phyloP scores from a whole-genome alignment of 2,329 filamentous ascomycete species.

The Acrodontium crateriforme region DNA sequence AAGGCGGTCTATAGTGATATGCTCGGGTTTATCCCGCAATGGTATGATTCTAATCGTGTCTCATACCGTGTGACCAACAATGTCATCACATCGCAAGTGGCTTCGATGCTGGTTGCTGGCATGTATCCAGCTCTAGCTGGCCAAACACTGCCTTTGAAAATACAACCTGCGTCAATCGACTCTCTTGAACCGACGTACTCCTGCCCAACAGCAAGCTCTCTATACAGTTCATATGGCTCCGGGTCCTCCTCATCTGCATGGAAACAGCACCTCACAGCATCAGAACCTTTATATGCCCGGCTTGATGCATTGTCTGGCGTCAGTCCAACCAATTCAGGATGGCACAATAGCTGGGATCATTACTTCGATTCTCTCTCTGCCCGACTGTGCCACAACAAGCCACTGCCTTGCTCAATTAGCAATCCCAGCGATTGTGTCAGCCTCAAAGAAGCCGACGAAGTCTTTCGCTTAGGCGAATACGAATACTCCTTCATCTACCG shows the following conservation, averaged over 20 bases:
- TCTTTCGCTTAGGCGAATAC: constrained; percentile 66
- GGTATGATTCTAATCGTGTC: constrained; percentile 33
- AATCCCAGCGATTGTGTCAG: constrained; percentile 45
- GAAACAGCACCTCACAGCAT: constrained; percentile 48
- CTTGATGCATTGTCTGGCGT: constrained; percentile 61
- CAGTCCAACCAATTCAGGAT: constrained; percentile 39
- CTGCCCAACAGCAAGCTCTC: constrained; percentile 40
- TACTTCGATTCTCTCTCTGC: constrained; percentile 78
- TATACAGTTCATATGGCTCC: constrained; percentile 33
- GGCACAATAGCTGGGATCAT: constrained; percentile 62
- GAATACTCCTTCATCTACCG: constrained; percentile 72
- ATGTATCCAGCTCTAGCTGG: constrained; percentile 41
- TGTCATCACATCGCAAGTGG: constrained; percentile 68
- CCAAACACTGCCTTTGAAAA: constrained; percentile 24
- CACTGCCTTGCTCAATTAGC: constrained; percentile 52
- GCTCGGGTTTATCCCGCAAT: constrained; percentile 50
- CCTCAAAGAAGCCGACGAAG: constrained; percentile 48
- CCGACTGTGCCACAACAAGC: constrained; percentile 60
- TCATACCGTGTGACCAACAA: constrained; percentile 67
- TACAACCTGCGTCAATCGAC: constrained; percentile 47
- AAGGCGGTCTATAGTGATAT: constrained; percentile 62
- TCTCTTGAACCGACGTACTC: constrained; percentile 60
- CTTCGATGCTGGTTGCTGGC: constrained; percentile 57
- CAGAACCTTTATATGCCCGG: constrained; percentile 39
- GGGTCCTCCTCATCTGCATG: constrained; percentile 39